A percentile compares a stretch with the other conserved stretches of the same genome.
phyloP scores from a whole-genome alignment of 306 rosid genomes.

The Pachyrhizus erosus region DNA sequence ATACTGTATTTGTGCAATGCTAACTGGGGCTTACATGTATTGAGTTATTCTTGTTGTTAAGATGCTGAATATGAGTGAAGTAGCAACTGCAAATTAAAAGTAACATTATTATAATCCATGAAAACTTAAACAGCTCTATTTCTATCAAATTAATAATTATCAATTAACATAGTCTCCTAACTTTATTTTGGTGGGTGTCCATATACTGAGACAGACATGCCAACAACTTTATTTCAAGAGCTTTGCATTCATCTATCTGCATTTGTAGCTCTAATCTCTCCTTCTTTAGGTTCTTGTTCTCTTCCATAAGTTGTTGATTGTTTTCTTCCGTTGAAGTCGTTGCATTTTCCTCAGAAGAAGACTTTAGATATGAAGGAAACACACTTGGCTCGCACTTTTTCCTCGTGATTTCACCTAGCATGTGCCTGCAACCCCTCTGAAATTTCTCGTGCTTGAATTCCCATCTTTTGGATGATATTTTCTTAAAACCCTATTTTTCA shows the following conservation, averaged over 20 bases:
- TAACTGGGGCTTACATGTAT: too few species aligned
- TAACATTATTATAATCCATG: constrained; percentile 1
- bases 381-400: constrained; percentile 87
- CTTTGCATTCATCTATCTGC: constrained; percentile 74
- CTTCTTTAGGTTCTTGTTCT: constrained; percentile 71
- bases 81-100: neutral
- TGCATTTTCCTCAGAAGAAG: constrained; percentile 60
- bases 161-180: constrained; percentile 42
- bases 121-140: neutral
- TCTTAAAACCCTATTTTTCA: constrained; percentile 73
- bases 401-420: constrained; percentile 67
- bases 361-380: constrained; percentile 76
- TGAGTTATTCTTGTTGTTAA: neutral
- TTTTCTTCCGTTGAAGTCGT: constrained; percentile 41
- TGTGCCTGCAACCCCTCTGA: constrained; percentile 60
- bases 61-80: neutral
- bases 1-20: too few species aligned
- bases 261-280: constrained; percentile 67
- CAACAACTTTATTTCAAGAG: constrained; percentile 64
- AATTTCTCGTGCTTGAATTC: constrained; percentile 92
- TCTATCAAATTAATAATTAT: neutral
- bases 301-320: constrained; percentile 58
- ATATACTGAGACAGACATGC: constrained; percentile 59
- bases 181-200: constrained; percentile 49
- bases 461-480: constrained; percentile 80